A percentile compares a stretch with the other conserved stretches of the same genome.
phyloP scores from a whole-genome alignment of 345 rosid species.

The Corymbia maculata region DNA sequence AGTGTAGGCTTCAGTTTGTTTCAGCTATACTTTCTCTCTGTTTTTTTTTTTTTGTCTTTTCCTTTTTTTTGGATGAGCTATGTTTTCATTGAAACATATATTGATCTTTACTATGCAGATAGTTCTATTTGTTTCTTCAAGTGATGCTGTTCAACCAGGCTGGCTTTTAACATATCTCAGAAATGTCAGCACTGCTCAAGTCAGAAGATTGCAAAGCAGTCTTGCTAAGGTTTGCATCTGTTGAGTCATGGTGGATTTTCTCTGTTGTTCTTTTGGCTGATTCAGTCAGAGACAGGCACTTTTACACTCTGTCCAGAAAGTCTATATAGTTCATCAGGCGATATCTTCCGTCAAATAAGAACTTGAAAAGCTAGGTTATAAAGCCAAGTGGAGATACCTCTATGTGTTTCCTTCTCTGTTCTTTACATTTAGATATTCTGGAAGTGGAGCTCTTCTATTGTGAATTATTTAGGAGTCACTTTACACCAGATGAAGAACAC shows the following conservation, averaged over 20 bases:
- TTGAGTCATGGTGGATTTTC: neutral
- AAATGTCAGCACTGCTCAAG: slow-evolving; percentile 37
- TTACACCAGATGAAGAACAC: neutral
- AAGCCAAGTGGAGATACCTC: neutral
- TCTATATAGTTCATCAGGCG: neutral
- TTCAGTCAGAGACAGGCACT: neutral
- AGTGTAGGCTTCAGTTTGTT: neutral
- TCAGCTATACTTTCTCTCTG: neutral
- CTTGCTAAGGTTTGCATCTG: slow-evolving; percentile 58
- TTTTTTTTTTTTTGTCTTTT: neutral
- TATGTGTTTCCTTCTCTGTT: neutral
- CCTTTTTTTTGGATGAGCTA: neutral
- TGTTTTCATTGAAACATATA: neutral
- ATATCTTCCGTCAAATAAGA: neutral
- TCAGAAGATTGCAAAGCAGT: slow-evolving; percentile 46
- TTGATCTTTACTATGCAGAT: slow-evolving; percentile 32
- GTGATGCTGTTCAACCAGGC: slow-evolving; percentile 70
- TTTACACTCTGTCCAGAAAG: neutral
- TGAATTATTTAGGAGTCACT: neutral
- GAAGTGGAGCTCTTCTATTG: neutral
- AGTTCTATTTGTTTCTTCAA: slow-evolving; percentile 75
- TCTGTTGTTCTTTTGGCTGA: neutral
- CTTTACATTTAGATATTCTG: neutral
- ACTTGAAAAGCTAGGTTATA: neutral
- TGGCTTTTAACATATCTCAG: slow-evolving; percentile 65